Base-by-base conservation (phyloP, 768 basidiomycete species). In the Auricularia auricula-judae region DNA sequence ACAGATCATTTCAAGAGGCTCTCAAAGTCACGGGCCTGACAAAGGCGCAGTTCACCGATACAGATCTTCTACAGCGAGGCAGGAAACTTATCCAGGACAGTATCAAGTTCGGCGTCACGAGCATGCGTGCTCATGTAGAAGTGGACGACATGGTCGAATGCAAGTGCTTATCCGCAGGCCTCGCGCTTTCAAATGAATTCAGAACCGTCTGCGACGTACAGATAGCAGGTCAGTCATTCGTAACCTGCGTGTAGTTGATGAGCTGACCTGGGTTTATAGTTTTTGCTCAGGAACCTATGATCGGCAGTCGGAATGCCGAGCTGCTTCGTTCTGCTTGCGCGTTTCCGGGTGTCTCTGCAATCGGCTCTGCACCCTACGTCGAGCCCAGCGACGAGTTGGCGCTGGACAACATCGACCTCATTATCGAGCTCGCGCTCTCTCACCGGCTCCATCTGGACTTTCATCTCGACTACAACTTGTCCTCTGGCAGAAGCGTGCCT, bases 71-170 rank as follows among this genome's bases (percentile, higher is more conserved):
- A 65, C 69, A 67, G 63, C 80, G 86, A 47, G 85, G 85, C 3
- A 76, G 75, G 34, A 78, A 79, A 62, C 74, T 87, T 21, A 80
- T 87, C 66, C 72, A 77, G 44, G 81, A 85, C 70, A 85, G 84
- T 68, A 75, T 86, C 61, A 78, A 82, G 68, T 78, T 78, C 63
- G 84, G 86, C n/a, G 84, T 86, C 51, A 87, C 85, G 35, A 75
- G 77, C 14, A 86, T 86, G 80, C 81, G 84, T 18, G 85, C 86
- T n/a, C 85, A 84, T 70, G 84, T 87, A 60, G 86, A 87, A 73
- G 80, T 86, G 11, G 86, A 87, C 70, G 73, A 71, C 2, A 76
- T 77, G 16, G 82, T 86, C n/a, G 74, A 77, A 23, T 78, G 81
- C 68, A 70, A 72, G n/a, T 86, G 85, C 68, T 73, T 87, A 29